Evolutionary conservation across 2,329 filamentous ascomycete species (phyloP).

Genomic region (Aureobasidium subglaciale): DNA sequence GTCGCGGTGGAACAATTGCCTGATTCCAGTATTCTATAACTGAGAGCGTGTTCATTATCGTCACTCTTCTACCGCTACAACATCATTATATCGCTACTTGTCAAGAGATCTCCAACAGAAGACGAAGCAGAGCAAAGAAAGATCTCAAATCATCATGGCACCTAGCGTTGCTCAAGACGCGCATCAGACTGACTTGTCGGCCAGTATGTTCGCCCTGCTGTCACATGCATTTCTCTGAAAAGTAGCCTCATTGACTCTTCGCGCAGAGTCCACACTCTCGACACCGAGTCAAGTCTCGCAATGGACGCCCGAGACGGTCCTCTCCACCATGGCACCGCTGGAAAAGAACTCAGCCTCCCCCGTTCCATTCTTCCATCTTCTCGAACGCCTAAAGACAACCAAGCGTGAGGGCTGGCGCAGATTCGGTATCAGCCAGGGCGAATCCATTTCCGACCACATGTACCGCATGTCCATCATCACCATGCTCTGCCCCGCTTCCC

Average conservation of each 20-base stretch:
- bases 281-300: slow-evolving; percentile 22
- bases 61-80: not conserved
- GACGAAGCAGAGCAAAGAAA: too few relatives aligned
- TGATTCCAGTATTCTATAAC: not conserved
- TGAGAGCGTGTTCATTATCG: not conserved
- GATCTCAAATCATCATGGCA: slow-evolving; percentile 16
- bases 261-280: slow-evolving; percentile 27
- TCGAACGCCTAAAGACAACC: slow-evolving; percentile 90
- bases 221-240: not conserved
- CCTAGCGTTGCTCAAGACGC: slow-evolving; percentile 27
- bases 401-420: slow-evolving; percentile 94
- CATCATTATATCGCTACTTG: not conserved
- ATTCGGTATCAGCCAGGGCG: slow-evolving; percentile 68
- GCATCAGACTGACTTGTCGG: slow-evolving; percentile 35
- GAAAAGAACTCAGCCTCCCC: slow-evolving; percentile 61
- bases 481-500: slow-evolving; percentile 75
- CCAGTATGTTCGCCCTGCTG: slow-evolving; percentile 23
- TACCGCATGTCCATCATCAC: slow-evolving; percentile 98
- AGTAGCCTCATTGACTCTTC: not conserved
- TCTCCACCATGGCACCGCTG: slow-evolving; percentile 55
- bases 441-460: slow-evolving; percentile 98
- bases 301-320: slow-evolving; percentile 45
- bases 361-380: slow-evolving; percentile 85
- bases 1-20: not conserved
- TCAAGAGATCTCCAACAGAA: not conserved